These are phyloP conservation scores for Metschnikowia continentalis DNA, from an alignment of 805 yeast species.

Conservation along the genomic window DNA sequence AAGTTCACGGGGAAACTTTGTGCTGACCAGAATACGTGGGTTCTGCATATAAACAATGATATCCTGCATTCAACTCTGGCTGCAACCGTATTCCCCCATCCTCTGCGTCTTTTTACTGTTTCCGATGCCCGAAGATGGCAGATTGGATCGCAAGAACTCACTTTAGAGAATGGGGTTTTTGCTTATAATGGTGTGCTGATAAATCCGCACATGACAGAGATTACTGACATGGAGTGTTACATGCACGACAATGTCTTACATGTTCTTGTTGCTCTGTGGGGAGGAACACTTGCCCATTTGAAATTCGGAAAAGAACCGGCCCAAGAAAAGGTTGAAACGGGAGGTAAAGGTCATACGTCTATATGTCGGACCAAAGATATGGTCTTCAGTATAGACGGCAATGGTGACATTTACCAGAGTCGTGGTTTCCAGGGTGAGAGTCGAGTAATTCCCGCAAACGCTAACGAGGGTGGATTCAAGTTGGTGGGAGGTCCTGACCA, in stretches of 20 bases:
- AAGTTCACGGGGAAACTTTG: background rate
- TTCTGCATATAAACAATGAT: too few relatives aligned
- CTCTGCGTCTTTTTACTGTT: background rate
- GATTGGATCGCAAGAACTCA: background rate
- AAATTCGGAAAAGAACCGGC: background rate
- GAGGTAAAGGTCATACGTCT: background rate
- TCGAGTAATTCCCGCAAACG: background rate
- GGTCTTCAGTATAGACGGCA: background rate
- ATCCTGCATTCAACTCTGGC: background rate
- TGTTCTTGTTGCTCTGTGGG: conserved; percentile 11
- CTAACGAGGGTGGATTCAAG: background rate
- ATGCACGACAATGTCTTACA: background rate
- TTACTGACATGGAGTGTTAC: conserved; percentile 4
- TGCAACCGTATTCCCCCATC: background rate
- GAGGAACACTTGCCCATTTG: conserved; percentile 6
- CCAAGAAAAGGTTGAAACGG: background rate
- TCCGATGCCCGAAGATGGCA: background rate
- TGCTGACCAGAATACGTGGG: background rate
- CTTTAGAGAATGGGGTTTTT: background rate
- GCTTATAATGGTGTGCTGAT: background rate
- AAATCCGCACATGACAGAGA: background rate
- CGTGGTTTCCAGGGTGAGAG: conserved; percentile 1
- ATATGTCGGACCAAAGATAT: background rate
- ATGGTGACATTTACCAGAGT: background rate
- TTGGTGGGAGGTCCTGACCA: background rate